Percentiles rank a stretch among this genome's conserved stretches.
Conservation (phyloP, 768 basidiomycete genomes). For the Amanita jacksonii region DNA sequence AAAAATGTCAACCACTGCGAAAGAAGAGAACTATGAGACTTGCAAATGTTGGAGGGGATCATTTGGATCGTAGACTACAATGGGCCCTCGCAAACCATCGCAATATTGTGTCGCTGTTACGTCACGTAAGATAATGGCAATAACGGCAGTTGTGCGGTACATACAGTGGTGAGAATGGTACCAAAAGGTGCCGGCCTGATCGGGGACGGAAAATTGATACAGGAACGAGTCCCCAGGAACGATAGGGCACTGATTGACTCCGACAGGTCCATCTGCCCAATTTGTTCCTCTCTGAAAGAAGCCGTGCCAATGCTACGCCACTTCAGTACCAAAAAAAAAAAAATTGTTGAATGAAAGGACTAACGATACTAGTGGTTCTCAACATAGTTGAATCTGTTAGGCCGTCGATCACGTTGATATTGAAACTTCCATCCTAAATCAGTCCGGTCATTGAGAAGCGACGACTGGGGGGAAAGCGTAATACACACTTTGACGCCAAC, state of each 20-base stretch:
- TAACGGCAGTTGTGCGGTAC: constrained; percentile 12
- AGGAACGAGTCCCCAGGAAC: constrained; percentile 25
- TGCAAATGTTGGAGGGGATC: constrained; percentile 13
- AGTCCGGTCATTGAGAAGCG: background rate
- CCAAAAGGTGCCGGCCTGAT: constrained; percentile 23
- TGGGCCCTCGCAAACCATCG: constrained; percentile 16
- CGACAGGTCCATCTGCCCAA: constrained; percentile 28
- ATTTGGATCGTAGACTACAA: constrained; percentile 16
- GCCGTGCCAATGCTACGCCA: constrained; percentile 37
- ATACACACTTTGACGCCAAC: constrained; percentile 13
- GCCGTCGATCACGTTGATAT: constrained; percentile 29
- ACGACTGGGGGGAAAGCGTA: background rate
- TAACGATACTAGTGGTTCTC: constrained; percentile 23
- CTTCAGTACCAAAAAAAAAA: no score
- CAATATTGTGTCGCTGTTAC: constrained; percentile 17
- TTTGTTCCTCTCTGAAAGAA: constrained; percentile 29
- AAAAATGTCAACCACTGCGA: background rate
- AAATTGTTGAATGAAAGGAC: constrained; percentile 1
- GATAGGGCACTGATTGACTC: constrained; percentile 35
- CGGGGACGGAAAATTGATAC: constrained; percentile 24
- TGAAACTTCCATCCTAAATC: constrained; percentile 22
- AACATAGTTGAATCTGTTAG: constrained; percentile 32
- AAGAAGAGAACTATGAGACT: background rate
- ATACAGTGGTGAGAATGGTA: constrained; percentile 21
- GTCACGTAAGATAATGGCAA: background rate